Evolutionary conservation across 805 yeast species (phyloP).

Genomic region (Wickerhamomyces tratensis): DNA sequence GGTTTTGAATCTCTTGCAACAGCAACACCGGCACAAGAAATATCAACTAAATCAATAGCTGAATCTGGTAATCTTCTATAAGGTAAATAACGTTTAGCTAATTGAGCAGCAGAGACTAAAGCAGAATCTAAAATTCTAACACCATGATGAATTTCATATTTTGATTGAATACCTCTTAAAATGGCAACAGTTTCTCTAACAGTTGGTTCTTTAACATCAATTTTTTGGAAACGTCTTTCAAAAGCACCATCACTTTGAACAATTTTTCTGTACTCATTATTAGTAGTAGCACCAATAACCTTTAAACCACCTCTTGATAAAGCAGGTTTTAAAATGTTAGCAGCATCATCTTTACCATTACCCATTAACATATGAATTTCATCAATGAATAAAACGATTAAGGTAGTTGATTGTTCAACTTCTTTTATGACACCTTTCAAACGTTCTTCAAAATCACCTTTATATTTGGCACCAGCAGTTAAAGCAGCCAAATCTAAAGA

Average conservation of each 20-base stretch:
- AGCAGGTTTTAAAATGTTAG: slow-evolving; percentile 93
- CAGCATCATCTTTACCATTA: slow-evolving; percentile 95
- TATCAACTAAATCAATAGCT: slow-evolving; percentile 94
- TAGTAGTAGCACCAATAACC: slow-evolving; percentile 97
- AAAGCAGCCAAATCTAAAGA: slow-evolving; percentile 92
- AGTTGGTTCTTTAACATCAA: slow-evolving; percentile 92
- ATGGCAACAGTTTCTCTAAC: slow-evolving; percentile 91
- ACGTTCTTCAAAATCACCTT: slow-evolving; percentile 98
- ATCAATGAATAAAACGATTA: slow-evolving; percentile 89
- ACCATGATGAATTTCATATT: slow-evolving; percentile 95
- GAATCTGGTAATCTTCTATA: slow-evolving; percentile 95
- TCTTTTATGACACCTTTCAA: slow-evolving; percentile 93
- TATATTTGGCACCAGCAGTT: slow-evolving; percentile 97
- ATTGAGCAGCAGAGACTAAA: slow-evolving; percentile 85
- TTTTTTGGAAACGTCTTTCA: slow-evolving; percentile 96
- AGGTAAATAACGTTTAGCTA: slow-evolving; percentile 90
- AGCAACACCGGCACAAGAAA: slow-evolving; percentile 93
- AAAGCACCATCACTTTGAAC: slow-evolving; percentile 97
- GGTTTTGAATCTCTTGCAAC: slow-evolving; percentile 98
- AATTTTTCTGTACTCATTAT: slow-evolving; percentile 85
- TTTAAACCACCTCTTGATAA: slow-evolving; percentile 93
- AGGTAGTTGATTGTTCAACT: slow-evolving; percentile 75
- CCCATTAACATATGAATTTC: slow-evolving; percentile 99
- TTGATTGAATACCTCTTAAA: slow-evolving; percentile 89
- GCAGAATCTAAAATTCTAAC: slow-evolving; percentile 94